phyloP scores from a whole-genome alignment of 2,329 filamentous ascomycete species.

The Niveomyces coronatus region DNA sequence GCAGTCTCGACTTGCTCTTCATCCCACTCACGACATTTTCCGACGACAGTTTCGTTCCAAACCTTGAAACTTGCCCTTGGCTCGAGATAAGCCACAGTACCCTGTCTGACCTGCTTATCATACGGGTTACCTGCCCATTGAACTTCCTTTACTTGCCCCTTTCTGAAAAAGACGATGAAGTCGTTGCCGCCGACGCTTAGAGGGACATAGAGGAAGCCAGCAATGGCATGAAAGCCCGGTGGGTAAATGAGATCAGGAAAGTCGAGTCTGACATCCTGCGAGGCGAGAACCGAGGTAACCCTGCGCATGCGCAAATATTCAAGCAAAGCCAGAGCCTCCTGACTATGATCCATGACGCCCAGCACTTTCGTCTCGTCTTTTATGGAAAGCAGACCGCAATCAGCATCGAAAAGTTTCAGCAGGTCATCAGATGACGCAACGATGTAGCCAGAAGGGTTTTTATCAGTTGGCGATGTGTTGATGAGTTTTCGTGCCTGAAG shows the following conservation, averaged over 20 bases:
- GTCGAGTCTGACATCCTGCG: constrained; percentile 64
- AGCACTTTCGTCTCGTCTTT: constrained; percentile 82
- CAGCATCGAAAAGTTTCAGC: constrained; percentile 73
- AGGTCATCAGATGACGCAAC: constrained; percentile 82
- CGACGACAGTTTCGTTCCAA: constrained; percentile 73
- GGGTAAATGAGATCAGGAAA: constrained; percentile 74
- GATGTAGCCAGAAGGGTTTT: constrained; percentile 82
- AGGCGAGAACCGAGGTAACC: constrained; percentile 65
- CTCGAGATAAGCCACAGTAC: constrained; percentile 64
- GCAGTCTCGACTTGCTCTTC: constrained; percentile 86
- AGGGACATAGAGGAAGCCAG: constrained; percentile 73
- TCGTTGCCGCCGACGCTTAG: constrained; percentile 65
- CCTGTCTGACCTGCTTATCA: constrained; percentile 63
- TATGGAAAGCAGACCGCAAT: constrained; percentile 78
- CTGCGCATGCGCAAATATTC: constrained; percentile 73
- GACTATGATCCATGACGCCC: constrained; percentile 62
- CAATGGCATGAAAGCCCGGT: constrained; percentile 68
- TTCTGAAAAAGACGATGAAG: constrained; percentile 88
- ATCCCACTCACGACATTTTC: constrained; percentile 78
- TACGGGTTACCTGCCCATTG: constrained; percentile 86
- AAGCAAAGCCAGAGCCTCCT: constrained; percentile 73
- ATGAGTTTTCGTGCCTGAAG: constrained; percentile 81
- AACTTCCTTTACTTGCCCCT: constrained; percentile 61
- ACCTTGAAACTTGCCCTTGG: constrained; percentile 69
- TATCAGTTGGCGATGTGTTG: constrained; percentile 69